Conservation (phyloP, 208 protist species). For the Blechomonas ayalai region DNA sequence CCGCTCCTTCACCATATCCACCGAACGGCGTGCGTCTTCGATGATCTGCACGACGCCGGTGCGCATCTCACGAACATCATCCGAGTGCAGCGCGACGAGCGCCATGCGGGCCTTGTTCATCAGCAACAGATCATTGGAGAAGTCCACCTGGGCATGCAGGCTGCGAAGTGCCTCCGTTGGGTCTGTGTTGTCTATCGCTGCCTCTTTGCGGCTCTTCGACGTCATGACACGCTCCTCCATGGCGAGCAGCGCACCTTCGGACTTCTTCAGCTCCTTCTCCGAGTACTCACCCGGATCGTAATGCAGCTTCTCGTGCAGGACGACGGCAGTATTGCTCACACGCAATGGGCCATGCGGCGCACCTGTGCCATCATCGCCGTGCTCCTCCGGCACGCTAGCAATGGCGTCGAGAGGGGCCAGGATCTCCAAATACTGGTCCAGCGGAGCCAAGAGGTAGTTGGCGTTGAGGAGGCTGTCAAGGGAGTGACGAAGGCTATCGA, state of each 20-base stretch:
- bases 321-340: conserved; percentile 49
- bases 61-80: conserved; percentile 51
- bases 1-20: conserved; percentile 23
- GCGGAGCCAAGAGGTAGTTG: conserved; percentile 44
- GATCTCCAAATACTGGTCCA: conserved; percentile 35
- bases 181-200: conserved; percentile 41
- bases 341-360: conserved; percentile 11
- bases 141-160: conserved; percentile 71
- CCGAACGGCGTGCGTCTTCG: conserved; percentile 36
- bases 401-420: conserved; percentile 42
- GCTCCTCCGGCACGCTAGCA: conserved; percentile 11
- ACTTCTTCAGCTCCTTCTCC: conserved; percentile 52
- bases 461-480: conserved; percentile 61
- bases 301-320: conserved; percentile 62
- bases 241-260: conserved; percentile 34
- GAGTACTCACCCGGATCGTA: conserved; percentile 65
- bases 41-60: conserved; percentile 34
- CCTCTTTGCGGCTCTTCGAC: conserved; percentile 49
- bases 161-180: conserved; percentile 49
- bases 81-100: conserved; percentile 44
- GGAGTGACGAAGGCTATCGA: conserved; percentile 42
- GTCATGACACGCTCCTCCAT: conserved; percentile 51
- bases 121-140: conserved; percentile 73
- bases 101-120: conserved; percentile 76
- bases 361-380: conserved; percentile 2